Evolutionary conservation across 345 rosid genomes (phyloP).

Genomic region (Aurinia saxatilis): DNA sequence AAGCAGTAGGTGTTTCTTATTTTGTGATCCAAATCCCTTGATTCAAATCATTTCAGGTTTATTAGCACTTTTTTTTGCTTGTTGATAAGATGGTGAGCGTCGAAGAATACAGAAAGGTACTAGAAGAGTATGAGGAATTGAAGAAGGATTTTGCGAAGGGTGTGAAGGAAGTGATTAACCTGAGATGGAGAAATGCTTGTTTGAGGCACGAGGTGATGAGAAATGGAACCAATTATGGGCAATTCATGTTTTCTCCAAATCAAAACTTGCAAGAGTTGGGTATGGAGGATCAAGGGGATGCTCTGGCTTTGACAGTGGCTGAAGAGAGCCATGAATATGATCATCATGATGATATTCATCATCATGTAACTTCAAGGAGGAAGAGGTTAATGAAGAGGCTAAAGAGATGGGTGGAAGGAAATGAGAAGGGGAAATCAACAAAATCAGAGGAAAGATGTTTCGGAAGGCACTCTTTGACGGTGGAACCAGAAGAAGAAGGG

Average conservation of each 20-base stretch:
- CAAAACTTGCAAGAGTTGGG: conserved; percentile 22
- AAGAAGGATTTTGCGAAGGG: conserved; percentile 39
- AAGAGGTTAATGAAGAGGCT: conserved; percentile 47
- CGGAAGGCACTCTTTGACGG: conserved; percentile 35
- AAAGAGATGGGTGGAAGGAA: conserved; percentile 67
- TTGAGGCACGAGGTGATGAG: conserved; percentile 53
- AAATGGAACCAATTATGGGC: conserved; percentile 21
- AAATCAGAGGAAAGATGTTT: conserved; percentile 41
- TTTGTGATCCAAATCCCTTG: background rate
- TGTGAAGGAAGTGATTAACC: conserved; percentile 42
- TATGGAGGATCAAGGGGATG: conserved; percentile 24
- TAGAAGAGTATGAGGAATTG: conserved; percentile 40
- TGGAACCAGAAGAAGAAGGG: conserved; percentile 27
- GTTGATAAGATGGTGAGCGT: conserved; percentile 18
- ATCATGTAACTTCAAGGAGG: conserved; percentile 35
- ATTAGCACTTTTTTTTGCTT: background rate
- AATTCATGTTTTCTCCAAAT: conserved; percentile 18
- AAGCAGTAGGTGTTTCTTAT: conserved; percentile 29
- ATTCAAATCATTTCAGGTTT: background rate
- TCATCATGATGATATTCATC: background rate
- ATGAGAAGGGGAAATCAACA: conserved; percentile 32
- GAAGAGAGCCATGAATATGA: background rate
- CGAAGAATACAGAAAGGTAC: conserved; percentile 39
- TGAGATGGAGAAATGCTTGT: conserved; percentile 76
- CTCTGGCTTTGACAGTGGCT: conserved; percentile 5